These are phyloP conservation scores for Sclerotinia nivalis DNA, from an alignment of 2,329 filamentous ascomycete species.

Conservation along the genomic window DNA sequence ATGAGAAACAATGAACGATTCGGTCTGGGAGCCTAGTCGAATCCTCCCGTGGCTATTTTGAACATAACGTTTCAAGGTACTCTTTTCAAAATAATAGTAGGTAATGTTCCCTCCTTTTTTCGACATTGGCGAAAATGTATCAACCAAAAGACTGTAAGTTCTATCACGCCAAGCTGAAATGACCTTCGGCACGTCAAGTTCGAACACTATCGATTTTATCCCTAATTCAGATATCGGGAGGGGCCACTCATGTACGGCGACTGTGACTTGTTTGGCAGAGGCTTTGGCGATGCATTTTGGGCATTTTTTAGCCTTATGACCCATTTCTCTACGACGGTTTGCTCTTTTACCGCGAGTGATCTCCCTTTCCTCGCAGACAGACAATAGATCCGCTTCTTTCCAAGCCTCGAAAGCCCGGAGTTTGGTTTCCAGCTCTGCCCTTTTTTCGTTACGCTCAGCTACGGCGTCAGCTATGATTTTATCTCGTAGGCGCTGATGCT, in stretches of 20 bases:
- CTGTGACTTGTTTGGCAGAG: conserved; percentile 45
- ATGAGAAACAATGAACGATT: conserved; percentile 40
- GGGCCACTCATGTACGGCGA: conserved; percentile 58
- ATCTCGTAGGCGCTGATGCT: conserved; percentile 43
- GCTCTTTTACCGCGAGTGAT: neutral
- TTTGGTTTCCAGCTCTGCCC: conserved; percentile 40
- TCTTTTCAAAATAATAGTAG: conserved; percentile 20
- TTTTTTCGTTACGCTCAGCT: conserved; percentile 39
- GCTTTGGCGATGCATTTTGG: conserved; percentile 42
- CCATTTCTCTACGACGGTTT: neutral
- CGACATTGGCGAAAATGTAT: conserved; percentile 42
- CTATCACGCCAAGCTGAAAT: conserved; percentile 53
- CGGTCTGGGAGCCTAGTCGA: conserved; percentile 29
- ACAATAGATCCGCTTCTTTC: conserved; percentile 24
- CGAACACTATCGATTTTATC: conserved; percentile 53
- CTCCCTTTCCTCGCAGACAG: neutral
- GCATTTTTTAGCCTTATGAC: conserved; percentile 37
- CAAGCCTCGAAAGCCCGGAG: conserved; percentile 40
- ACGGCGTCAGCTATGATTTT: conserved; percentile 47
- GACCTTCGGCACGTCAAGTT: conserved; percentile 47
- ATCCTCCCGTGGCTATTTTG: conserved; percentile 23
- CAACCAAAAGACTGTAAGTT: conserved; percentile 46
- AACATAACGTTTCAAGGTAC: conserved; percentile 20
- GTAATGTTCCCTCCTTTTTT: neutral
- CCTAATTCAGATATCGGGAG: conserved; percentile 44